Evolutionary conservation across 139 green algal species (phyloP), one percentile per base, ranked within the genome.

Genomic region (Penium margaritaceum): DNA sequence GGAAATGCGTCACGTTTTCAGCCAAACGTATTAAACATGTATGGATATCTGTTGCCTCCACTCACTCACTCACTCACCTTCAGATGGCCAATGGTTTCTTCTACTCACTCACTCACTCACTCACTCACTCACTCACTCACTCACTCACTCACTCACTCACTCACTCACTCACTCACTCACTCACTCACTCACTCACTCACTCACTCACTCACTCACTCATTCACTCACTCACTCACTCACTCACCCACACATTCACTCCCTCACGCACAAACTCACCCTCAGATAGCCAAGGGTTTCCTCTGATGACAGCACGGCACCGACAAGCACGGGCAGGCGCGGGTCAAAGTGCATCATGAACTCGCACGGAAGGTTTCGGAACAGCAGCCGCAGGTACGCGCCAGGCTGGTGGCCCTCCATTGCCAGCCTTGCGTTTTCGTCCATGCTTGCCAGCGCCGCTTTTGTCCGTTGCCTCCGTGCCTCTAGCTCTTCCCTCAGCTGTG

Each of bases 251-350:
- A n/a, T n/a, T n/a, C n/a, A n/a, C n/a, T n/a, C n/a, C n/a, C n/a
- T n/a, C n/a, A n/a, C n/a, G n/a, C n/a, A n/a, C n/a, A n/a, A n/a
- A 58, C 61, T 51, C 75, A 95, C 63, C 81, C 89, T 84, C 87
- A 96, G 89, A 70, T 89, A 90, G 34, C 91, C 89, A 21, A 86
- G 63, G n/a, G 88, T 83, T 76, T 95, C 88, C 78, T 98, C 93
- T 4, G 74, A 81, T 53, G 87, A 74, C 9, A 78, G 75, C 61
- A 97, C 68, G 2, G 88, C 92, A 3, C 92, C 93, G 15, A 96
- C 71, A 64, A 97, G 87, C 72, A 98, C 75, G 17, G 93, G 93
- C 27, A 77, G 72, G 17, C 79, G 67, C 0, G 90, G 90, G 83
- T 95, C 82, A 67, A 91, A 95, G 81, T 93, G 72, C 33, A 78